Percentiles rank a stretch among this genome's conserved stretches.
Conservation (phyloP, 768 basidiomycete genomes). For the Kwoniella newhampshirensis region DNA sequence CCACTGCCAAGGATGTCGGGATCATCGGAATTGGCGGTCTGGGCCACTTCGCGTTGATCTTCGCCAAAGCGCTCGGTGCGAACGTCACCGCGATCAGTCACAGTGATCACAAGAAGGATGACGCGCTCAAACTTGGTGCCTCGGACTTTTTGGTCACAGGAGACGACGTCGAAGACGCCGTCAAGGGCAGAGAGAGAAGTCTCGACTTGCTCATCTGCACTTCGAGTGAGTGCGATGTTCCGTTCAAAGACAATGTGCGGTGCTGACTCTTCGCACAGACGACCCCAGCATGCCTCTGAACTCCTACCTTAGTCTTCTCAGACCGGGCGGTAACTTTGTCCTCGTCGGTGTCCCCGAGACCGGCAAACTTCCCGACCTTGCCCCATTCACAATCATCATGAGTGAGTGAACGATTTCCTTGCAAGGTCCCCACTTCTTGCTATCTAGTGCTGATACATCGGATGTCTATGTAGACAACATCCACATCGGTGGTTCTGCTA, state of each 20-base stretch:
- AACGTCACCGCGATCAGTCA: conserved; percentile 65
- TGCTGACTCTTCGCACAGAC: conserved; percentile 48
- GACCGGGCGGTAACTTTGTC: conserved; percentile 43
- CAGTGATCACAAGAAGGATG: conserved; percentile 59
- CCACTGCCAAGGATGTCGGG: conserved; percentile 48
- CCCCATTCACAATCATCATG: conserved; percentile 33
- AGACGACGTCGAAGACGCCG: conserved; percentile 43
- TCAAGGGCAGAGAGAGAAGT: conserved; percentile 47
- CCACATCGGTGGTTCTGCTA: conserved; percentile 37
- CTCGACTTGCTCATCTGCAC: conserved; percentile 55
- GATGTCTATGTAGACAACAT: conserved; percentile 56
- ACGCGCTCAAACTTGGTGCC: conserved; percentile 64
- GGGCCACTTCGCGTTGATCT: conserved; percentile 21
- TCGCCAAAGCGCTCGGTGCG: conserved; percentile 61
- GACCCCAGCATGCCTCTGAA: conserved; percentile 40
- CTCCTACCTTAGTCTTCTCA: conserved; percentile 44
- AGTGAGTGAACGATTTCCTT: conserved; percentile 11
- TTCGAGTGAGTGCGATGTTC: conserved; percentile 54
- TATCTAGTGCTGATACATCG: conserved; percentile 54
- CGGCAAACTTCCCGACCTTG: conserved; percentile 55
- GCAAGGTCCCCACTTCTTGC: too few species aligned
- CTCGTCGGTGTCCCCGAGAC: conserved; percentile 48
- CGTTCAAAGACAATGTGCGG: too few species aligned
- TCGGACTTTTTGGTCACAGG: conserved; percentile 60
- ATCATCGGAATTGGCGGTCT: conserved; percentile 49